These are phyloP conservation scores for Tulasnella sp. DNA, from an alignment of 768 basidiomycete species.

Conservation along the genomic window DNA sequence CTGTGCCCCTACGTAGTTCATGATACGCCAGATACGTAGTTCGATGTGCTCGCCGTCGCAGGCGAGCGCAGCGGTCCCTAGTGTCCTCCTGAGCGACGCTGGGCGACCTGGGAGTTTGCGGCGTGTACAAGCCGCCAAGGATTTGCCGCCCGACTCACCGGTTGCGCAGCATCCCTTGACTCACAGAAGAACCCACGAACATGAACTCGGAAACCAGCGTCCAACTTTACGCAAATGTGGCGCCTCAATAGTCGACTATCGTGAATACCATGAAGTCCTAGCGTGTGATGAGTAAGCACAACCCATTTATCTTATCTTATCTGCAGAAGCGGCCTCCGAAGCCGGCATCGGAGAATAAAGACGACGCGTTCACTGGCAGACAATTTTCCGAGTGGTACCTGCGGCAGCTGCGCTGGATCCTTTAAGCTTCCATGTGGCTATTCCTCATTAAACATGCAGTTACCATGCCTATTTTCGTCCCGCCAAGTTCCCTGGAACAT, in stretches of 20 bases:
- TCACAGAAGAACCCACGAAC: not conserved
- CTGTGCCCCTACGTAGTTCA: not conserved
- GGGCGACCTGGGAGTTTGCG: not conserved
- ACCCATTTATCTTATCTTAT: not conserved
- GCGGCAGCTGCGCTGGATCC: not conserved
- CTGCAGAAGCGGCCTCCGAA: not conserved
- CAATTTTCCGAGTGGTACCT: not conserved
- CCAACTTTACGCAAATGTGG: too few species aligned
- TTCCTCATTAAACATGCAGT: not conserved
- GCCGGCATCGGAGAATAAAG: not conserved
- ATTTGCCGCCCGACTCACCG: not conserved
- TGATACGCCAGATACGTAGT: not conserved
- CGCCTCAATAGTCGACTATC: not conserved
- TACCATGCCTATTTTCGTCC: not conserved
- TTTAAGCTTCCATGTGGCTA: not conserved
- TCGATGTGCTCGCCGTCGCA: not conserved
- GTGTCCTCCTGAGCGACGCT: too few species aligned
- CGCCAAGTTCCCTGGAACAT: not conserved
- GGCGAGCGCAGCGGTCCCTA: too few species aligned
- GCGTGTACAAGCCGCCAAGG: not conserved
- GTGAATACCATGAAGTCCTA: not conserved
- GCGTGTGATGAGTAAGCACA: not conserved
- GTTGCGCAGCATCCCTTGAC: not conserved
- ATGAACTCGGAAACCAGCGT: not conserved
- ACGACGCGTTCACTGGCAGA: not conserved